phyloP scores from a whole-genome alignment of 192 early-diverging fungal species.

The Podila clonocystis region DNA sequence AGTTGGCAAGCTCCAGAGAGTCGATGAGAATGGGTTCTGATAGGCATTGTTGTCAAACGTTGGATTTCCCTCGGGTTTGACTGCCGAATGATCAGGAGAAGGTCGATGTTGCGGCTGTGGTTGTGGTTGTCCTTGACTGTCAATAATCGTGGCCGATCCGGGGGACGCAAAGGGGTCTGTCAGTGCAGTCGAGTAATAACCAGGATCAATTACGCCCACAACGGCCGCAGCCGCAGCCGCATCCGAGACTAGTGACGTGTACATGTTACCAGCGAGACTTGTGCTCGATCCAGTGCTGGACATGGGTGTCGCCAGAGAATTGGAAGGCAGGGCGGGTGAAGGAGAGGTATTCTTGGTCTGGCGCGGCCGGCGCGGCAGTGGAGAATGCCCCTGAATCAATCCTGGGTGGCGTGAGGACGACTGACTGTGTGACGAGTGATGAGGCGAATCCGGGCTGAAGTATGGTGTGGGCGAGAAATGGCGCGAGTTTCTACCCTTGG shows the following conservation, averaged over 20 bases:
- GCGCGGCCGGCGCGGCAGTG: slow-evolving; percentile 38
- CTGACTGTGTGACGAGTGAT: slow-evolving; percentile 9
- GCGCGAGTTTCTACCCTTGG: slow-evolving; percentile 29
- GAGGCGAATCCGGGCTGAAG: slow-evolving; percentile 26
- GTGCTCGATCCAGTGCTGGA: no score
- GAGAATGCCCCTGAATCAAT: slow-evolving; percentile 38
- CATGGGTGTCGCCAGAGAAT: not conserved
- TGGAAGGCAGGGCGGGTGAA: not conserved
- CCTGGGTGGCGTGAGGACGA: slow-evolving; percentile 20
- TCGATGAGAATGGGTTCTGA: slow-evolving; percentile 36
- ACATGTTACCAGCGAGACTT: no score
- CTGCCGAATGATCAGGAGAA: not conserved
- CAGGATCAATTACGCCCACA: slow-evolving; percentile 1
- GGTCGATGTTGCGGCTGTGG: not conserved
- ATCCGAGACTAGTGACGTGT: no score
- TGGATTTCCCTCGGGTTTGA: not conserved
- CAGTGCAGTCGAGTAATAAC: slow-evolving; percentile 14
- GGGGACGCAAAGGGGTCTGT: slow-evolving; percentile 32
- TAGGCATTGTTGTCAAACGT: not conserved
- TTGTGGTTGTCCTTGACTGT: slow-evolving; percentile 4
- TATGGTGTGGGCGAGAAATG: slow-evolving; percentile 51
- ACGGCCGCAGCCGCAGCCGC: no score
- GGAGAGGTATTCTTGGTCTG: slow-evolving; percentile 42
- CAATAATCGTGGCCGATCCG: slow-evolving; percentile 9
- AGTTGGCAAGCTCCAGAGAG: slow-evolving; percentile 36